Percentiles rank a stretch among this genome's conserved stretches.
Conservation (phyloP, 2,329 filamentous ascomycete species). For the Fusarium praegraminearum region DNA sequence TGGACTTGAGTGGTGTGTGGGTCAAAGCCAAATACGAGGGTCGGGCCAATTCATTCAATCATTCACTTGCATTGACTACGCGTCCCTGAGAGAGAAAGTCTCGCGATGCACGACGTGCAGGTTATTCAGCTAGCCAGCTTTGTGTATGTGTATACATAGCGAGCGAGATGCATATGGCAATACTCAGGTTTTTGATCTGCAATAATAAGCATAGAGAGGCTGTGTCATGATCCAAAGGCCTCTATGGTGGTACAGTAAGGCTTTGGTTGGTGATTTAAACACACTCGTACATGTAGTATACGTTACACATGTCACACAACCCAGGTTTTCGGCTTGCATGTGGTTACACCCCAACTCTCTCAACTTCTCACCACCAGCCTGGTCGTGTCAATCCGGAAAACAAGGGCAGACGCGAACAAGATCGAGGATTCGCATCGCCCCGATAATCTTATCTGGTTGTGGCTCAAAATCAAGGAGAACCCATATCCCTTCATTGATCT, state of each 20-base stretch:
- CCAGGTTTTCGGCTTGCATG: slow-evolving; percentile 9
- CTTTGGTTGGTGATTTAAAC: not conserved
- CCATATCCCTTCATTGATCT: slow-evolving; percentile 19
- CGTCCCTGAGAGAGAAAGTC: slow-evolving; percentile 15
- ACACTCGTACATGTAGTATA: not conserved
- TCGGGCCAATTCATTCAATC: slow-evolving; percentile 9
- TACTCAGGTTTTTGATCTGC: slow-evolving; percentile 5
- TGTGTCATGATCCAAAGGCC: slow-evolving; percentile 10
- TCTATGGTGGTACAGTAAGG: not conserved
- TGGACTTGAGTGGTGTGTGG: slow-evolving; percentile 33
- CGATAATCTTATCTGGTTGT: slow-evolving; percentile 33
- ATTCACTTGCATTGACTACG: slow-evolving; percentile 26
- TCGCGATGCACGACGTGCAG: slow-evolving; percentile 17
- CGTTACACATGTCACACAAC: slow-evolving; percentile 16
- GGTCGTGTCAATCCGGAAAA: not conserved
- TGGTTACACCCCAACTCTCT: slow-evolving; percentile 16
- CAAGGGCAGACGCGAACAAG: slow-evolving; percentile 12
- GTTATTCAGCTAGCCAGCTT: slow-evolving; percentile 1
- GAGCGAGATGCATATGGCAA: not conserved
- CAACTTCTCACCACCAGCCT: not conserved
- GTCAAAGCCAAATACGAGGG: slow-evolving; percentile 39
- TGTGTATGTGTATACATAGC: not conserved
- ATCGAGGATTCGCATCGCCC: slow-evolving; percentile 17
- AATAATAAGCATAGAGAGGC: slow-evolving; percentile 7
- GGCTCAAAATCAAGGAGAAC: slow-evolving; percentile 22